Evolutionary conservation across 2,329 filamentous ascomycete species (phyloP), one percentile per base, ranked within the genome.

Genomic region (Colletotrichum echinochloae): DNA sequence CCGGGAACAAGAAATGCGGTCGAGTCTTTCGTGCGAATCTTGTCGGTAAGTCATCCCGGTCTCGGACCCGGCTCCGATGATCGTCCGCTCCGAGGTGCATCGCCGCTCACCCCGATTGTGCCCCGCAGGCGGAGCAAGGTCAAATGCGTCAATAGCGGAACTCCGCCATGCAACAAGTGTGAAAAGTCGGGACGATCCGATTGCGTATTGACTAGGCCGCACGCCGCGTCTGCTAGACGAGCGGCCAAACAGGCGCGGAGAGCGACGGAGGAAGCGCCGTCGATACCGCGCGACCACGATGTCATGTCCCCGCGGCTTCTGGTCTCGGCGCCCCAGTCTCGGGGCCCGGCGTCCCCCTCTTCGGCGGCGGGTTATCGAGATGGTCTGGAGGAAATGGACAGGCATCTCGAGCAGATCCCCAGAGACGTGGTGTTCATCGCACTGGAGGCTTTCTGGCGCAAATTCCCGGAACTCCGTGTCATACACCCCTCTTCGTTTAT

Each of bases 1-100:
- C 48, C 46, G 37, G 65, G 18, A 5, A 8, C 28, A 56, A 35
- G 66, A 18, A 33, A 80, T 81, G 79, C 72, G 79, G 0, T 79
- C 79, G 28, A 81, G 79, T 67, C 46, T 81, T 26, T 81, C 78
- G 2, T 81, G 79, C 71, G 78, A 80, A 41, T 72, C 73, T 41
- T 81, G 79, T 62, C 74, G 79, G 79, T 79, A 71, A 72, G 76
- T 73, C 33, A 9, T 20, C 48, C 60, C 16, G 12, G 20, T n/a
- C 37, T 39, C 51, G 44, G 60, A 28, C 28, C 28, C 20, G 2
- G 23, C 39, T 7, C 28, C 5, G 7, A 44, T 44, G 37, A 23
- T 67, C 33, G 41, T 61, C 57, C 41, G 57, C 37, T 57, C 52
- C 35, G 52, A 61, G 23, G 18, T 37, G 28, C n/a, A 44, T 30